Evolutionary conservation across 1,139 yeast genomes (phyloP).

Genomic region (Scheffersomyces titani): DNA sequence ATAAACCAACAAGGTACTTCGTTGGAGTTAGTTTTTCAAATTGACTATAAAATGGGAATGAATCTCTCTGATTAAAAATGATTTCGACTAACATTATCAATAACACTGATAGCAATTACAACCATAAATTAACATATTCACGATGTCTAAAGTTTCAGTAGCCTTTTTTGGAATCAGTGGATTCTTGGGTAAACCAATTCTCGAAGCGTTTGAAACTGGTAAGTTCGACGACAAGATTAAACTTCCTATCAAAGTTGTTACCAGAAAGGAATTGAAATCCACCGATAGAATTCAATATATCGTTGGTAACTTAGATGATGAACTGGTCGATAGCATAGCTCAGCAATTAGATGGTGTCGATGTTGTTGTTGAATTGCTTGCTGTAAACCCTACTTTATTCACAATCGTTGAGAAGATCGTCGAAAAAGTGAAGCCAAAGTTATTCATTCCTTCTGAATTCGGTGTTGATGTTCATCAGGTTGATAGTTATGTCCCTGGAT

Average conservation of each 20-base stretch:
- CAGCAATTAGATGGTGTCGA: slow-evolving; percentile 47
- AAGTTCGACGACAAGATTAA: slow-evolving; percentile 39
- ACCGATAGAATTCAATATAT: slow-evolving; percentile 41
- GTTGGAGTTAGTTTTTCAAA: too few species aligned
- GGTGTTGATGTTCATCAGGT: slow-evolving; percentile 41
- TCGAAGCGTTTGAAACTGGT: slow-evolving; percentile 43
- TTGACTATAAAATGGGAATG: too few species aligned
- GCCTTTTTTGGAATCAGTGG: slow-evolving; percentile 57
- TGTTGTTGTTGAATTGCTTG: slow-evolving; percentile 46
- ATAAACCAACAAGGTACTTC: too few species aligned
- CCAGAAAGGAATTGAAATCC: slow-evolving; percentile 6
- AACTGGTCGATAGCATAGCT: slow-evolving; percentile 23
- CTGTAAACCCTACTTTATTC: slow-evolving; percentile 21
- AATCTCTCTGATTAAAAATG: too few species aligned
- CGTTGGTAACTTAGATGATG: slow-evolving; percentile 26
- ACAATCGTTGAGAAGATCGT: slow-evolving; percentile 42
- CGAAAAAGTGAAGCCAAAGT: slow-evolving; percentile 40
- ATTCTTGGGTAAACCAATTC: slow-evolving; percentile 44
- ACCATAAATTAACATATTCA: not conserved
- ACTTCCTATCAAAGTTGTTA: slow-evolving; percentile 39
- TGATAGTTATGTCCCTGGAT: slow-evolving; percentile 27
- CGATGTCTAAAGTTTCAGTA: slow-evolving; percentile 16
- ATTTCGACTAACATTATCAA: too few species aligned
- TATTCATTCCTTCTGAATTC: slow-evolving; percentile 62
- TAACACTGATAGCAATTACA: too few species aligned